Conservation (phyloP, 1,139 yeast genomes). For the Torulaspora pretoriensis region DNA sequence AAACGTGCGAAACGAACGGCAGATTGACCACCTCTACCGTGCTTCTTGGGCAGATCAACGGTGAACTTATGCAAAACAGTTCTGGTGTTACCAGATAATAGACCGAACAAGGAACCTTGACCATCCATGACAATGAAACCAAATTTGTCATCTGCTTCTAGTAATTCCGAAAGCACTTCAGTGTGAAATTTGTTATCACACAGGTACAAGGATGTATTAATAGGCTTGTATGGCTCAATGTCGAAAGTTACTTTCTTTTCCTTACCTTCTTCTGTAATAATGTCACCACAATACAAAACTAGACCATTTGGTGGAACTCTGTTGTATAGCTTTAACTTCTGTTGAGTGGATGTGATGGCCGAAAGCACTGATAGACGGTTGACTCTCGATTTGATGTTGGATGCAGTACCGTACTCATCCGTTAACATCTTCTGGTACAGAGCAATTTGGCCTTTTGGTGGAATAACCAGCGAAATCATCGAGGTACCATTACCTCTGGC, state of each 20-base stretch:
- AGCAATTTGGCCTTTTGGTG: slow-evolving; percentile 92
- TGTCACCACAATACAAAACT: slow-evolving; percentile 97
- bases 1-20: slow-evolving; percentile 98
- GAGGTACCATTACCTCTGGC: slow-evolving; percentile 99
- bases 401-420: slow-evolving; percentile 98
- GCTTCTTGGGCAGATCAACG: slow-evolving; percentile 97
- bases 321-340: slow-evolving; percentile 83
- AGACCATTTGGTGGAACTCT: slow-evolving; percentile 90
- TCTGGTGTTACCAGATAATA: slow-evolving; percentile 95
- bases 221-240: slow-evolving; percentile 97
- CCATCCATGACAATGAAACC: slow-evolving; percentile 99
- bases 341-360: slow-evolving; percentile 97
- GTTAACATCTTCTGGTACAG: slow-evolving; percentile 86
- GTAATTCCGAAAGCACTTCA: slow-evolving; percentile 87
- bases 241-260: slow-evolving; percentile 93
- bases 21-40: slow-evolving; percentile 99
- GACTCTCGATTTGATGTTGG: slow-evolving; percentile 95
- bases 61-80: slow-evolving; percentile 94
- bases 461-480: slow-evolving; percentile 92
- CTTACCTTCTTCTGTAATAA: slow-evolving; percentile 93
- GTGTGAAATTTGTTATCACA: slow-evolving; percentile 99
- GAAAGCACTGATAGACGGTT: slow-evolving; percentile 91
- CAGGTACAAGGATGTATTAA: slow-evolving; percentile 88
- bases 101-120: slow-evolving; percentile 94
- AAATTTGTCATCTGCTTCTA: slow-evolving; percentile 91